Evolutionary conservation across 768 basidiomycete genomes (phyloP).

Genomic region (Tricholoma furcatifolium): DNA sequence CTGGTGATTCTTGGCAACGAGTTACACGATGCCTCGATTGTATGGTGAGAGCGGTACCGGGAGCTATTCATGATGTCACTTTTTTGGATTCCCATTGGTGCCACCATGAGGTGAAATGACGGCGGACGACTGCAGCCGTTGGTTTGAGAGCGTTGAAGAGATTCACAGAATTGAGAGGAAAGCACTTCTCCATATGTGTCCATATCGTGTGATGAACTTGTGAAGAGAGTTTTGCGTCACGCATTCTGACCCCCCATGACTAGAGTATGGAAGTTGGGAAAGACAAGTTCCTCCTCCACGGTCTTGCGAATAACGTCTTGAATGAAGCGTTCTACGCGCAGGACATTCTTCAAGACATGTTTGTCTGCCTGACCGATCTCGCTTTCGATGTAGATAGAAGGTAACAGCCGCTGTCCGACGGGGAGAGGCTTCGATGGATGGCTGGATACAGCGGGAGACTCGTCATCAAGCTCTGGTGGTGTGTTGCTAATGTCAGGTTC

Average conservation of each 20-base stretch:
- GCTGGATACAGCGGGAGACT: constrained; percentile 36
- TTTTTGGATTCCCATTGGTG: neutral
- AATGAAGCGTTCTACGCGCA: constrained; percentile 92
- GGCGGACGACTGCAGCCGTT: neutral
- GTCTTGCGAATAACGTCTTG: constrained; percentile 95
- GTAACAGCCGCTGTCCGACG: constrained; percentile 80
- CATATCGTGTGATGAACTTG: neutral
- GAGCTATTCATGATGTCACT: neutral
- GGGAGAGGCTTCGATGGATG: constrained; percentile 67
- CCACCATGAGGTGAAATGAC: neutral
- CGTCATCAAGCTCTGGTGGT: constrained; percentile 66
- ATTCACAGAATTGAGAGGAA: neutral
- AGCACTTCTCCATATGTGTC: neutral
- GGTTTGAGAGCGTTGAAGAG: neutral
- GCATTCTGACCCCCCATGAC: constrained; percentile 26
- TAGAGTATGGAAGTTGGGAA: constrained; percentile 91
- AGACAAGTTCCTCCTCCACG: constrained; percentile 93
- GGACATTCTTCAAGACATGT: constrained; percentile 94
- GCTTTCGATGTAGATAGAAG: constrained; percentile 88
- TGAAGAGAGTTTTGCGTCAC: constrained; percentile 1
- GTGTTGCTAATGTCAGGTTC: constrained; percentile 40
- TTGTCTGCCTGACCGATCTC: constrained; percentile 97
- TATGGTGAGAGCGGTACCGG: neutral
- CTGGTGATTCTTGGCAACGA: too few species aligned
- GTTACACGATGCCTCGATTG: neutral